Evolutionary conservation across 2,329 filamentous ascomycete genomes (phyloP).

Genomic region (Dothistroma septosporum): DNA sequence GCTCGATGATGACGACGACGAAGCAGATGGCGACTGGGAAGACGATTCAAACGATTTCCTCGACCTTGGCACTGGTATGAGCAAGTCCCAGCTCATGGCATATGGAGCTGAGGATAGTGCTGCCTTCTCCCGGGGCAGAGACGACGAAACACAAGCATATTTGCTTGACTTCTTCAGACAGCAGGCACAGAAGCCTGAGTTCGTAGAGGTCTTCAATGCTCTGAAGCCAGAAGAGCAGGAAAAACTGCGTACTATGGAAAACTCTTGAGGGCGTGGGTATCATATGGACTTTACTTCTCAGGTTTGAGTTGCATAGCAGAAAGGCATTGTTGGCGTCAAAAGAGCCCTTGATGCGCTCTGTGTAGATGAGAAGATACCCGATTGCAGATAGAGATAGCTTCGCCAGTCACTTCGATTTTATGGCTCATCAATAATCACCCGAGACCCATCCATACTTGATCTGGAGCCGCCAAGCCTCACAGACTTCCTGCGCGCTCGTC

Average conservation of each 20-base stretch:
- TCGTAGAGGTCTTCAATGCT: conserved; percentile 52
- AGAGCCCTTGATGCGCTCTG: background rate
- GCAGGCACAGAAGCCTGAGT: conserved; percentile 51
- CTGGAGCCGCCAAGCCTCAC: no score
- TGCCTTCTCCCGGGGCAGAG: conserved; percentile 58
- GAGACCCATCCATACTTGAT: no score
- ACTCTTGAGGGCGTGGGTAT: background rate
- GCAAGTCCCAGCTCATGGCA: conserved; percentile 71
- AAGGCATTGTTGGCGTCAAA: background rate
- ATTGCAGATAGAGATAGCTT: conserved; percentile 2
- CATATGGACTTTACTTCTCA: background rate
- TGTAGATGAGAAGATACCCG: conserved; percentile 3
- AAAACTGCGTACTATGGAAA: conserved; percentile 43
- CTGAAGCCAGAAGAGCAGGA: conserved; percentile 53
- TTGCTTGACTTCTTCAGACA: conserved; percentile 73
- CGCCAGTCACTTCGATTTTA: background rate
- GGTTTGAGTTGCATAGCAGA: conserved; percentile 1
- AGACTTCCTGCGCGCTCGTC: no score
- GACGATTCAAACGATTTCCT: conserved; percentile 69
- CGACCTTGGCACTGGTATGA: conserved; percentile 61
- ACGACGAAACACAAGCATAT: conserved; percentile 87
- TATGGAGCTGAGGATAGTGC: conserved; percentile 56
- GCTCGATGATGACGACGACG: conserved; percentile 63
- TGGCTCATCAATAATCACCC: no score
- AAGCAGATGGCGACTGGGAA: conserved; percentile 74